Percentiles rank a stretch among this genome's conserved stretches.
Evolutionary conservation across 495 filamentous ascomycete genomes (phyloP).

Genomic region (Letharia columbiana): DNA sequence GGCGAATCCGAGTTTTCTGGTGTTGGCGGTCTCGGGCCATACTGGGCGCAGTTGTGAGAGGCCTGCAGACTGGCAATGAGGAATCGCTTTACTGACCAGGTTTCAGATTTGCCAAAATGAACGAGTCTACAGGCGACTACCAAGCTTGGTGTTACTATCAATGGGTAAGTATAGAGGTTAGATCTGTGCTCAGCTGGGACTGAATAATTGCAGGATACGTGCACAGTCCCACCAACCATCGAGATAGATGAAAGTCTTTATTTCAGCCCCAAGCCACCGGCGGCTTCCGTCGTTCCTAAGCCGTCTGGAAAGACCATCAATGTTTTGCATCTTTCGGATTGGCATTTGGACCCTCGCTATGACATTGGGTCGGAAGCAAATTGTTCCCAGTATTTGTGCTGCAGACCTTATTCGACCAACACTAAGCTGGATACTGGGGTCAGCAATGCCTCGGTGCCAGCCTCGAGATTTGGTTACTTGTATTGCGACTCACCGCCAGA

Average conservation of each 20-base stretch:
- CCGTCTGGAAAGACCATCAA: slow-evolving; percentile 38
- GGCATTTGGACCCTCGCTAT: slow-evolving; percentile 45
- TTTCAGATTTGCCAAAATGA: slow-evolving; percentile 21
- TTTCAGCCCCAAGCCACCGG: slow-evolving; percentile 32
- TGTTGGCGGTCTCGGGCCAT: slow-evolving; percentile 23
- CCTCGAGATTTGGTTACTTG: slow-evolving; percentile 26
- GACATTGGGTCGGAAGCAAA: slow-evolving; percentile 40
- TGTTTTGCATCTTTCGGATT: slow-evolving; percentile 42
- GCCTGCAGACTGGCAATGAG: neutral
- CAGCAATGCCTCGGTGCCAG: slow-evolving; percentile 25
- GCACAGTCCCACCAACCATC: slow-evolving; percentile 19
- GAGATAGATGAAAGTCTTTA: slow-evolving; percentile 26
- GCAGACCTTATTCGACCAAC: slow-evolving; percentile 30
- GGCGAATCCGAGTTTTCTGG: slow-evolving; percentile 21
- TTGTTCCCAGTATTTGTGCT: slow-evolving; percentile 38
- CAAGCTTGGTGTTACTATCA: slow-evolving; percentile 26
- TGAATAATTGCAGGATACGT: slow-evolving; percentile 16
- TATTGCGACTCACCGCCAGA: slow-evolving; percentile 28
- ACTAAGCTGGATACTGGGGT: slow-evolving; percentile 21
- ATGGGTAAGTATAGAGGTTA: neutral
- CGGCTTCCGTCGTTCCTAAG: slow-evolving; percentile 28
- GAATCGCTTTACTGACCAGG: neutral
- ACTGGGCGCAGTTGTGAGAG: slow-evolving; percentile 22
- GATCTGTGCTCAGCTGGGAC: neutral
- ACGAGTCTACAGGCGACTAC: slow-evolving; percentile 23